A percentile compares a stretch with the other conserved stretches of the same genome.
phyloP scores from a whole-genome alignment of 176 grass and related monocot species.

The Oryza punctata region DNA sequence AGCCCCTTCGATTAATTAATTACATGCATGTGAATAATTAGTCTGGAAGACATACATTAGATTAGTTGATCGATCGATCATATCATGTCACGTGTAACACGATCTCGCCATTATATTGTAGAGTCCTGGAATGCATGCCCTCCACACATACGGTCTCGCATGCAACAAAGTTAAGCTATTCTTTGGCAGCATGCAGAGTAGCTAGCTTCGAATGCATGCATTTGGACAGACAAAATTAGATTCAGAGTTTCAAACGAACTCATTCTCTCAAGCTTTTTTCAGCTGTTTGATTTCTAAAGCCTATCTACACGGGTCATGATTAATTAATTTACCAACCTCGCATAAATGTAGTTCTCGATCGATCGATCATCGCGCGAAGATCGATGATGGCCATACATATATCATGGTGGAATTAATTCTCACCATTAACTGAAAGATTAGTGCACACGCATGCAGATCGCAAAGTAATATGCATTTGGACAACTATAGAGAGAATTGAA shows the following conservation, averaged over 20 bases:
- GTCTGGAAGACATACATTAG: not conserved
- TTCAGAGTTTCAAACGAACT: not conserved
- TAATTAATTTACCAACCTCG: not conserved
- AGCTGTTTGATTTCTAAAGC: not conserved
- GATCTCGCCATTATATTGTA: not conserved
- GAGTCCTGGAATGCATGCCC: not conserved
- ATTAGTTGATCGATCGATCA: conserved; percentile 19
- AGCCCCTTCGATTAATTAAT: not conserved
- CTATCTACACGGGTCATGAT: not conserved
- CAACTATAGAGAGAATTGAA: not conserved
- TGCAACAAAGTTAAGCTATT: not conserved
- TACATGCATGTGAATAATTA: not conserved
- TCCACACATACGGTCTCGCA: not conserved
- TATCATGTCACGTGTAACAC: not conserved
- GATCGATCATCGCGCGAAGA: not conserved
- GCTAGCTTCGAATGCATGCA: not conserved
- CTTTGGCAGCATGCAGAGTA: not conserved
- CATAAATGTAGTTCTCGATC: not conserved
- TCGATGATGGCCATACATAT: not conserved
- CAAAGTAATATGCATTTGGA: not conserved
- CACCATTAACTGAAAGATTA: not conserved
- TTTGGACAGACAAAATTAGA: not conserved
- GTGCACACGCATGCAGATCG: not conserved
- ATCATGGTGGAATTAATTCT: not conserved
- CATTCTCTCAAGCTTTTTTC: not conserved